Conservation (phyloP, 2,329 filamentous ascomycete genomes). For the Dactylellina leptospora region DNA sequence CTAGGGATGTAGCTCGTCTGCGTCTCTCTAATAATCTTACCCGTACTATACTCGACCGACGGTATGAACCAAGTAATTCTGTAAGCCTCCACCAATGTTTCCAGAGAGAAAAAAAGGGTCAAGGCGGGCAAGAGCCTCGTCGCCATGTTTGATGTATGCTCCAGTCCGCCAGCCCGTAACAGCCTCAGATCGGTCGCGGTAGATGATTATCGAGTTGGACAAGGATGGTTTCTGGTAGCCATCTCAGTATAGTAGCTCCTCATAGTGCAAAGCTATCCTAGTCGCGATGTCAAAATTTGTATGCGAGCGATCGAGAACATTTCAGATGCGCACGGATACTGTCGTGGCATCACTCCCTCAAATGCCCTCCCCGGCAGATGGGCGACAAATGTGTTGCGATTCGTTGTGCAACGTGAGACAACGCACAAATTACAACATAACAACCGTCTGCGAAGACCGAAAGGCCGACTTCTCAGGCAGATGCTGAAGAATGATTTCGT, state of each 20-base stretch:
- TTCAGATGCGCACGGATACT: not conserved
- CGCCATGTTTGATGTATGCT: conserved; percentile 1
- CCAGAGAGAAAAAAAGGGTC: not conserved
- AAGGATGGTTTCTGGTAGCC: too few relatives aligned
- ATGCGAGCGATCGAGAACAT: not conserved
- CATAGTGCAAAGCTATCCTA: not conserved
- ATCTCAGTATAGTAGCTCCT: not conserved
- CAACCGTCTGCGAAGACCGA: too few relatives aligned
- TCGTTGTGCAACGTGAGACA: not conserved
- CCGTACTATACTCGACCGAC: not conserved
- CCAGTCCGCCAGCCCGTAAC: too few relatives aligned
- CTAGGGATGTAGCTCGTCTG: not conserved
- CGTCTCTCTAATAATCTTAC: not conserved
- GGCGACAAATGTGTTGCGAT: not conserved
- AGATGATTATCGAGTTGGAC: too few relatives aligned
- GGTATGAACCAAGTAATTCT: conserved; percentile 13
- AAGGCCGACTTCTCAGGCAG: too few relatives aligned
- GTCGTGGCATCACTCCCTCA: not conserved
- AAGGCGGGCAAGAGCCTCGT: not conserved
- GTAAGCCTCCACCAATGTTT: not conserved
- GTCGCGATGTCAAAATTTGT: too few relatives aligned
- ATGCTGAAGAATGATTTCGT: too few relatives aligned
- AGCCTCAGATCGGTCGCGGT: too few relatives aligned
- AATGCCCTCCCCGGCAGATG: conserved; percentile 1
- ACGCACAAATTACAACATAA: conserved; percentile 31